Conservation (phyloP, 2,329 filamentous ascomycete genomes). For the Nigrograna mackinnonii region DNA sequence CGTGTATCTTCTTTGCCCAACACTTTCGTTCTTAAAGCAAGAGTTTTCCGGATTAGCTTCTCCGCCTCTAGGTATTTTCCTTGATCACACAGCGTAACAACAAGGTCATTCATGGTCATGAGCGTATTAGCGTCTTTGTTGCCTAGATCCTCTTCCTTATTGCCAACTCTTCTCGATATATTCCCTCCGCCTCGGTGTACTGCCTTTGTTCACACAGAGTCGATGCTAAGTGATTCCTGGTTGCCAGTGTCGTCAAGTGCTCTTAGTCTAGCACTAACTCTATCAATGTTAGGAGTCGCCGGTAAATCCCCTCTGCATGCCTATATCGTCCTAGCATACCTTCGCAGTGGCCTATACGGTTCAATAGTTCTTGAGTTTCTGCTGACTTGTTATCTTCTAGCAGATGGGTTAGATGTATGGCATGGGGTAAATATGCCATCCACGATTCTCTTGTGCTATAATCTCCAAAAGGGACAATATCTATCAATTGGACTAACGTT, state of each 20-base stretch:
- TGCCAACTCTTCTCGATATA: background rate
- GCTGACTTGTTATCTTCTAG: background rate
- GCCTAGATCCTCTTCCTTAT: background rate
- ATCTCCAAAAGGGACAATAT: slow-evolving; percentile 4
- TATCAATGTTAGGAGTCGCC: slow-evolving; percentile 3
- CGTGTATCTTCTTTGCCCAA: background rate
- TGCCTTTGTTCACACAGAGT: slow-evolving; percentile 1
- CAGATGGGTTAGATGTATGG: slow-evolving; percentile 1
- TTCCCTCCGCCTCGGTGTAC: background rate
- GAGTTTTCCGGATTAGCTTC: background rate
- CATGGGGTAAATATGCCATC: slow-evolving; percentile 5
- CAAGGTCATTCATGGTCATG: slow-evolving; percentile 1
- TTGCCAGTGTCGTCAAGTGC: slow-evolving; percentile 5
- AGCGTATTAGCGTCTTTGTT: slow-evolving; percentile 5
- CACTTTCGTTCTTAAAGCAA: slow-evolving; percentile 12
- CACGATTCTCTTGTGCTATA: slow-evolving; percentile 17
- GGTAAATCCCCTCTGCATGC: slow-evolving; percentile 2
- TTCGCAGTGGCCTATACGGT: slow-evolving; percentile 5
- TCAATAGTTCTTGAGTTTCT: slow-evolving; percentile 1
- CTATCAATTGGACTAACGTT: slow-evolving; percentile 3
- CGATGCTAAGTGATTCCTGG: slow-evolving; percentile 7
- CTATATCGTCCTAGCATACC: slow-evolving; percentile 2
- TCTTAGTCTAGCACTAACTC: slow-evolving; percentile 5
- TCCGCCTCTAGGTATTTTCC: background rate
- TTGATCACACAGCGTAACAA: background rate